Evolutionary conservation across 2,329 filamentous ascomycete genomes (phyloP), one percentile per base, ranked within the genome.

Genomic region (Aspergillus sp.): DNA sequence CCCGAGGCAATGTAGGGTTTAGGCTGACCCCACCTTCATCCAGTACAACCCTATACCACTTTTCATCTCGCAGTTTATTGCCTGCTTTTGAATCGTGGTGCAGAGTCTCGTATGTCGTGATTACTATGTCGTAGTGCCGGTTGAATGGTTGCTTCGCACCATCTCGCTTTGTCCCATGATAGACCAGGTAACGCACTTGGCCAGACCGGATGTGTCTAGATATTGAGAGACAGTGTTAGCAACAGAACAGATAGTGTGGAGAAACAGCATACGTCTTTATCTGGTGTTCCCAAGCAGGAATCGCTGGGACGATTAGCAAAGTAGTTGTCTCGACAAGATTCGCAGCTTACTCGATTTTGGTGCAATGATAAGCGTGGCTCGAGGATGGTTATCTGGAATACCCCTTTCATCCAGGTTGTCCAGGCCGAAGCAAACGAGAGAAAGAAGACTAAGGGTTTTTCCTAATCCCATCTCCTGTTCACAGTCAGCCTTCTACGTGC

Each of bases 391-490:
- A 6, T 22, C 15, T 2, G 27, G 27, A 30, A 33, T 5, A 27
- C 2, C 4, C 15, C 34, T 8, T 12, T 54, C 45, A 5, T 37
- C 37, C 4, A 42, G 4, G 12, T 7, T 9, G 41, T 54, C 56
- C 2, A 58, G 39, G 5, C 30, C 39, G 7, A 20, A n/a, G 20
- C 50, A 54, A n/a, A 58, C 17, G 7, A 54, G 27, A 3, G 50
- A 7, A 48, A 58, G 56, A 3, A 33, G 6, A 17, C 20, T 44
- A 2, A 58, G 15, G 17, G 56, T 58, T 20, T 58, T 58, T 3
- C 56, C 56, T 8, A 58, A 37, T 4, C 56, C 56, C 56, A 58
- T 58, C 15, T 58, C 55, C 50, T 57, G 37, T 15, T 9, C 17
- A 13, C 19, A 27, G 37, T 57, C 33, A 57, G 54, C 30, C 6